Conservation (phyloP, 1,139 yeast species). For the Hansenula sp. region DNA sequence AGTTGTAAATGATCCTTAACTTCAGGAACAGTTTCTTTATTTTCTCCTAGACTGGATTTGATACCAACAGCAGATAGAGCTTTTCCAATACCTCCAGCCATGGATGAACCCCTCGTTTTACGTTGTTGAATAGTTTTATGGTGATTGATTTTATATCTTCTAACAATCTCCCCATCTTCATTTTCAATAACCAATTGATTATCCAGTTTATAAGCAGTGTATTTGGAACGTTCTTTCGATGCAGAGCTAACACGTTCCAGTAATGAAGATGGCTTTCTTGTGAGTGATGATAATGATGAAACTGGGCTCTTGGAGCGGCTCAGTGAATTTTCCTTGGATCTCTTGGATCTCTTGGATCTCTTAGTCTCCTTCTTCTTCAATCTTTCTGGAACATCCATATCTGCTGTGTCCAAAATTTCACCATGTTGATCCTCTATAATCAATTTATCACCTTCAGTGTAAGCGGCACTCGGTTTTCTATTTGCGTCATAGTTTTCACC, state of each 20-base stretch:
- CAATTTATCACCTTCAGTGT: slow-evolving; percentile 65
- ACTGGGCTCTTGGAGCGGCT: slow-evolving; percentile 15
- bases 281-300: slow-evolving; percentile 18
- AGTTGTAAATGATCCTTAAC: slow-evolving; percentile 5
- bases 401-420: slow-evolving; percentile 56
- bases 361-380: neutral
- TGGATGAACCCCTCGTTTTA: slow-evolving; percentile 20
- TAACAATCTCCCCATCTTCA: slow-evolving; percentile 85
- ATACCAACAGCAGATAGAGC: slow-evolving; percentile 54
- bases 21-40: neutral
- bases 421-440: slow-evolving; percentile 82
- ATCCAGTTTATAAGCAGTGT: slow-evolving; percentile 60
- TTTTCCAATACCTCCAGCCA: slow-evolving; percentile 30
- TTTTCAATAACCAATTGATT: slow-evolving; percentile 81
- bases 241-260: slow-evolving; percentile 9
- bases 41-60: slow-evolving; percentile 18
- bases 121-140: slow-evolving; percentile 30
- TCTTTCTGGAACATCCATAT: slow-evolving; percentile 16
- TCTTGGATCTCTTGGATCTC: neutral
- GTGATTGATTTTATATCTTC: slow-evolving; percentile 72
- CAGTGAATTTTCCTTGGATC: slow-evolving; percentile 5
- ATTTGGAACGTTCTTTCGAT: slow-evolving; percentile 25
- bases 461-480: slow-evolving; percentile 42
- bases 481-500: slow-evolving; percentile 14
- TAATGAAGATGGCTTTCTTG: slow-evolving; percentile 12